These are phyloP conservation scores for Aspergillus sp. DNA, from an alignment of 2,329 filamentous ascomycete genomes.

Conservation along the genomic window DNA sequence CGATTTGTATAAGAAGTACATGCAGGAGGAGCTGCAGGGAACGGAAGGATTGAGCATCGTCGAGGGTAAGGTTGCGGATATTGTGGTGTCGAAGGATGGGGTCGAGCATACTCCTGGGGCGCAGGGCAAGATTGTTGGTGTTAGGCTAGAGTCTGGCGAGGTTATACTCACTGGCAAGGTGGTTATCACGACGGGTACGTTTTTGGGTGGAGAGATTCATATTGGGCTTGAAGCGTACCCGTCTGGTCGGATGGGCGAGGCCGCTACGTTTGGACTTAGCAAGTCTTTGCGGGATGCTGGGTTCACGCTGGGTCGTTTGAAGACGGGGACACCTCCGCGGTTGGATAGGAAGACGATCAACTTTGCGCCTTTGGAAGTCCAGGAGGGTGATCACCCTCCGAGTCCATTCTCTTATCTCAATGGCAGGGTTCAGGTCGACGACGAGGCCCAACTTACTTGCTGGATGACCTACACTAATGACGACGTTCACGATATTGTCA, in stretches of 20 bases:
- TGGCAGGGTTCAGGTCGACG: conserved; percentile 67
- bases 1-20: conserved; percentile 81
- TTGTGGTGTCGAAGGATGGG: conserved; percentile 67
- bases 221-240: conserved; percentile 84
- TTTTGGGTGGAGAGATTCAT: conserved; percentile 93
- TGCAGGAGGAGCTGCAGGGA: conserved; percentile 78
- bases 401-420: conserved; percentile 92
- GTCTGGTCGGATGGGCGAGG: conserved; percentile 89
- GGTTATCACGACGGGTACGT: conserved; percentile 94
- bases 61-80: conserved; percentile 87
- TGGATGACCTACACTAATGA: conserved; percentile 86
- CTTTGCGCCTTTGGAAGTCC: conserved; percentile 69
- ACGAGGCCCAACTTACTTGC: conserved; percentile 77
- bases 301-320: conserved; percentile 84
- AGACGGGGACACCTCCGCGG: conserved; percentile 93
- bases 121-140: conserved; percentile 76
- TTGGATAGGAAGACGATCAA: conserved; percentile 81
- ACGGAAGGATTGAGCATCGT: conserved; percentile 81
- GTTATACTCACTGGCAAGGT: conserved; percentile 78
- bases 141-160: conserved; percentile 84
- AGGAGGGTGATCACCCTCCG: conserved; percentile 81
- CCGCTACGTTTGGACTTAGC: conserved; percentile 87
- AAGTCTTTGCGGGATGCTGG: conserved; percentile 86
- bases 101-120: conserved; percentile 51
- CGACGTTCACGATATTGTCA: conserved; percentile 77